Evolutionary conservation across 441 rosid species (phyloP).

Genomic region (Oxalis stricta): DNA sequence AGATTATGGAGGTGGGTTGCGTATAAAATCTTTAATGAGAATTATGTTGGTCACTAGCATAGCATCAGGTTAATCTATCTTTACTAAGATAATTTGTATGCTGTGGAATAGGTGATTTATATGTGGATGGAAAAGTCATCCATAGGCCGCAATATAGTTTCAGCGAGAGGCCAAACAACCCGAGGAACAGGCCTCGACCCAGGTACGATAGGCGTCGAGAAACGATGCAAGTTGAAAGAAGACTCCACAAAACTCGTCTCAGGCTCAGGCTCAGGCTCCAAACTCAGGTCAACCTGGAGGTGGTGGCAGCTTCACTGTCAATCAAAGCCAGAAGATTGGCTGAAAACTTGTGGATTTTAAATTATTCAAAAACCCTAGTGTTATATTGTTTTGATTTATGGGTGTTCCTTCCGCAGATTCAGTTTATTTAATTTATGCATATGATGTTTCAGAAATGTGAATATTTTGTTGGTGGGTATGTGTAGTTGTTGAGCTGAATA

Average conservation of each 20-base stretch:
- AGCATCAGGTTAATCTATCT: too few species aligned
- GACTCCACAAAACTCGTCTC: too few species aligned
- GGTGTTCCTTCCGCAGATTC: too few species aligned
- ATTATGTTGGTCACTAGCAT: neutral
- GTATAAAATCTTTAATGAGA: neutral
- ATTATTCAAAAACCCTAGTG: too few species aligned
- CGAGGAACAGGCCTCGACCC: conserved; percentile 45
- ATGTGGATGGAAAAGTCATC: conserved; percentile 73
- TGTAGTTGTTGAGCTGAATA: neutral
- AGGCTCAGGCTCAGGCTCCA: conserved; percentile 13
- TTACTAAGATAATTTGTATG: too few species aligned
- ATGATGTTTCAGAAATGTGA: neutral
- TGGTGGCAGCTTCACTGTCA: conserved; percentile 3
- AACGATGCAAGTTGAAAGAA: conserved; percentile 60
- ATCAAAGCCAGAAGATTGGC: conserved; percentile 7
- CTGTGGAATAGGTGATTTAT: conserved; percentile 58
- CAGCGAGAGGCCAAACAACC: conserved; percentile 33
- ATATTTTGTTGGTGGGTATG: neutral
- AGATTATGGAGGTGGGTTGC: conserved; percentile 78
- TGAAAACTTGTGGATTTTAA: neutral
- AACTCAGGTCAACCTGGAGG: too few species aligned
- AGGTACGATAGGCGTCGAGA: conserved; percentile 65
- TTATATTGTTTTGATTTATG: too few species aligned
- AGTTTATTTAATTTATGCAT: conserved; percentile 1
- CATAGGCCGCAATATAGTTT: conserved; percentile 69